phyloP scores from a whole-genome alignment of 75 land plant genomes.

The Picea sitchensis region DNA sequence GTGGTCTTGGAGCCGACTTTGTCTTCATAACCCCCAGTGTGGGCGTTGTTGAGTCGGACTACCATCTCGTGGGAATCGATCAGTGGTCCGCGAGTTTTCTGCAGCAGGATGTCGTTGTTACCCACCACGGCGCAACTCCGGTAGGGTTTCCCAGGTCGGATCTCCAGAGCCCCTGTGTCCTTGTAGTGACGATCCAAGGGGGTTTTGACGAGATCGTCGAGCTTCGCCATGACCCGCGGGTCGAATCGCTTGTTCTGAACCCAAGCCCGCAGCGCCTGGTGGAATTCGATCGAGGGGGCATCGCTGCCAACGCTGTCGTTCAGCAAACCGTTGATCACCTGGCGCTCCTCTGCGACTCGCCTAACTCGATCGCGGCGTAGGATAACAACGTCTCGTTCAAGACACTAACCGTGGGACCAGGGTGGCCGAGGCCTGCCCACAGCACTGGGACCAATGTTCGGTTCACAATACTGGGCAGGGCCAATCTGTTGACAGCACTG shows the following conservation, averaged over 20 bases:
- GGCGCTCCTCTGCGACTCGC: constrained; percentile 19
- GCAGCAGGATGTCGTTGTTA: constrained; percentile 77
- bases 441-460: background rate
- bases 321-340: constrained; percentile 27
- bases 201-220: constrained; percentile 26
- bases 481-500: background rate
- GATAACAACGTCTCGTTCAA: constrained; percentile 38
- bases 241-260: constrained; percentile 35
- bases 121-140: constrained; percentile 76
- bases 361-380: constrained; percentile 36
- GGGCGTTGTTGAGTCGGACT: constrained; percentile 77
- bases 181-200: constrained; percentile 41
- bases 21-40: constrained; percentile 25
- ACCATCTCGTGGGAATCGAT: constrained; percentile 79
- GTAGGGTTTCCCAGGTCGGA: constrained; percentile 13
- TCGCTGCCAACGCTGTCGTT: background rate
- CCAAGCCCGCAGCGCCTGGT: constrained; percentile 33
- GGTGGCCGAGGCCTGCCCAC: background rate
- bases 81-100: constrained; percentile 34
- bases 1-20: constrained; percentile 67
- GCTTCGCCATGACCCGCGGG: constrained; percentile 42
- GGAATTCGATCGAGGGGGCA: constrained; percentile 28
- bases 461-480: background rate
- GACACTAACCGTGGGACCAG: too few relatives aligned
- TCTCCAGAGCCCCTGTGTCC: background rate